phyloP scores from a whole-genome alignment of 768 basidiomycete genomes.

The Filobasidium wieringae region DNA sequence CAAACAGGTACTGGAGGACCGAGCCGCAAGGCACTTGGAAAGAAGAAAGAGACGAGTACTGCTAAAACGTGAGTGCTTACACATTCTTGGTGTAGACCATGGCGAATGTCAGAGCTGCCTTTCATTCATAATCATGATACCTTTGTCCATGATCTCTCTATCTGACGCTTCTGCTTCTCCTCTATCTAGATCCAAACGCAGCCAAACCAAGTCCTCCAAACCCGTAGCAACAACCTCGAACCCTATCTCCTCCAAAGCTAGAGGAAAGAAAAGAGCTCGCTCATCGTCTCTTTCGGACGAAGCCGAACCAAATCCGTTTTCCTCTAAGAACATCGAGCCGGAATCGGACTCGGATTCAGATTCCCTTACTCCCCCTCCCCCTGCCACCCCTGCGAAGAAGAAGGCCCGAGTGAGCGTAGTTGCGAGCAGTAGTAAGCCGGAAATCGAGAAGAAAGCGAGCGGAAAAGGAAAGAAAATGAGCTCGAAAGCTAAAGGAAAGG shows the following conservation, averaged over 20 bases:
- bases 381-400: not conserved
- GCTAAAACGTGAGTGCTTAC: not conserved
- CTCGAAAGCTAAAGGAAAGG: constrained; percentile 45
- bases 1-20: too few species aligned
- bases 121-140: too few species aligned
- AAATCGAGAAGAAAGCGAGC: constrained; percentile 41
- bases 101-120: too few species aligned
- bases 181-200: not conserved
- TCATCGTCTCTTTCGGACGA: constrained; percentile 60
- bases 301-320: too few species aligned
- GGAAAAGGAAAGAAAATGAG: constrained; percentile 62
- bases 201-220: not conserved
- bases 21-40: not conserved
- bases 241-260: constrained; percentile 45
- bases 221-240: too few species aligned
- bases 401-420: not conserved
- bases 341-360: constrained; percentile 8
- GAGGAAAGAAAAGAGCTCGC: constrained; percentile 85
- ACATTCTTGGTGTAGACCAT: not conserved
- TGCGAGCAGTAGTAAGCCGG: constrained; percentile 28
- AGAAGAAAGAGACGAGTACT: not conserved
- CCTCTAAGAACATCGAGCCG: too few species aligned
- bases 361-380: not conserved
- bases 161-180: not conserved
- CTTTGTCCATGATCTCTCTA: too few species aligned